These are phyloP conservation scores for Pseudoturritis turrita DNA, from an alignment of 345 rosid genomes.

Conservation along the genomic window DNA sequence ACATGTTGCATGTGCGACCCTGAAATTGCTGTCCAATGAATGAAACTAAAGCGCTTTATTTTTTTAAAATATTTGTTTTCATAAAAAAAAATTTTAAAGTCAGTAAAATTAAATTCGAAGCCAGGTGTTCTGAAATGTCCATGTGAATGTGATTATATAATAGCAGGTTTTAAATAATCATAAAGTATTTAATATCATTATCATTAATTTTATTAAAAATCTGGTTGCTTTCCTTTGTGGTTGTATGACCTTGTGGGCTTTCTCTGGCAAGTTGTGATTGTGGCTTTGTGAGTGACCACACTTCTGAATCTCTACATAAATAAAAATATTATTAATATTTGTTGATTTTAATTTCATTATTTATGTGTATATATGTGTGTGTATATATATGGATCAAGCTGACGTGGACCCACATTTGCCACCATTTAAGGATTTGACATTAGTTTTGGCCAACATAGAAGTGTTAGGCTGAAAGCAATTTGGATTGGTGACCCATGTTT, in stretches of 20 bases:
- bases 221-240: constrained; percentile 16
- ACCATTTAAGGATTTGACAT: constrained; percentile 18
- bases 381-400: neutral
- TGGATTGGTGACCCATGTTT: constrained; percentile 18
- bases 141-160: constrained; percentile 30
- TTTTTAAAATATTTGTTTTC: neutral
- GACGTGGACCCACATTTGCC: constrained; percentile 19
- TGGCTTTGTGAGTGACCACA: constrained; percentile 17
- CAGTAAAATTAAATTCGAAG: constrained; percentile 23
- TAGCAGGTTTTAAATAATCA: constrained; percentile 11
- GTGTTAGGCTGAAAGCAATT: constrained; percentile 22
- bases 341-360: neutral
- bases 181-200: neutral
- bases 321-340: neutral
- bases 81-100: neutral
- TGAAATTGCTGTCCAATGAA: constrained; percentile 33
- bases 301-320: neutral
- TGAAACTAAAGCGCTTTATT: neutral
- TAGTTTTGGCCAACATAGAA: constrained; percentile 18
- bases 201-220: neutral
- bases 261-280: constrained; percentile 21
- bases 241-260: constrained; percentile 20
- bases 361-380: neutral
- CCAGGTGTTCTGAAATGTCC: constrained; percentile 35
- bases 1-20: constrained; percentile 37